Percentiles rank a stretch among this genome's conserved stretches.
Evolutionary conservation across 2,329 filamentous ascomycete species (phyloP).

Genomic region (Pseudogymnoascus pannorum): DNA sequence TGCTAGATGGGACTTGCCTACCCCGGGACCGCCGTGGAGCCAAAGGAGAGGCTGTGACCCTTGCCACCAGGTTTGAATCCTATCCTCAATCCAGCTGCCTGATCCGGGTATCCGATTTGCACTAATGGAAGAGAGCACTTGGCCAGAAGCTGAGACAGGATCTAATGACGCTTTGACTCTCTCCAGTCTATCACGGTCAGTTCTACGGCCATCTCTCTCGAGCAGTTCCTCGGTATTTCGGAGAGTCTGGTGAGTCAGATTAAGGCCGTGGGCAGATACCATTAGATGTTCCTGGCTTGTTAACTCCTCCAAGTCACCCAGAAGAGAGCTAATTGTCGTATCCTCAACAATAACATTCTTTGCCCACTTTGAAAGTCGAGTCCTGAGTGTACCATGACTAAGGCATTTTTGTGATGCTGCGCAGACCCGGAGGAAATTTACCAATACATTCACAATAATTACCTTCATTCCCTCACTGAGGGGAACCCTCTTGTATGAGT

Average conservation of each 20-base stretch:
- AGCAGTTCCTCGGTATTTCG: not conserved
- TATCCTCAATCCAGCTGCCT: constrained; percentile 7
- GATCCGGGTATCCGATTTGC: constrained; percentile 6
- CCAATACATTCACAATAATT: constrained; percentile 1
- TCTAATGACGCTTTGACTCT: not conserved
- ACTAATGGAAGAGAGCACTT: not conserved
- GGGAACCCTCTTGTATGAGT: not conserved
- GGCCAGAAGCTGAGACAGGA: not conserved
- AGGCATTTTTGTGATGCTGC: not conserved
- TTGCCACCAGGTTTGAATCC: constrained; percentile 4
- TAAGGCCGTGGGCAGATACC: not conserved
- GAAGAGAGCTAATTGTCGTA: not conserved
- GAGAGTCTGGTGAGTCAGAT: not conserved
- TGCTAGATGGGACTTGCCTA: constrained; percentile 6
- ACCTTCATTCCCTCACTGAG: not conserved
- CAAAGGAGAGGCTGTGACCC: constrained; percentile 1
- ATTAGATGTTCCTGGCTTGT: not conserved
- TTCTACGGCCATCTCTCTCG: not conserved
- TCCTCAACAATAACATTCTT: not conserved
- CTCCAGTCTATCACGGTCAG: not conserved
- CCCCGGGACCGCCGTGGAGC: constrained; percentile 4
- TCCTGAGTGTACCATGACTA: not conserved
- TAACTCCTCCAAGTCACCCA: not conserved
- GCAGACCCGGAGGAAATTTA: not conserved
- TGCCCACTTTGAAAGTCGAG: not conserved